Base-by-base conservation (phyloP, 176 grass and related monocot species). In the Zizania latifolia region DNA sequence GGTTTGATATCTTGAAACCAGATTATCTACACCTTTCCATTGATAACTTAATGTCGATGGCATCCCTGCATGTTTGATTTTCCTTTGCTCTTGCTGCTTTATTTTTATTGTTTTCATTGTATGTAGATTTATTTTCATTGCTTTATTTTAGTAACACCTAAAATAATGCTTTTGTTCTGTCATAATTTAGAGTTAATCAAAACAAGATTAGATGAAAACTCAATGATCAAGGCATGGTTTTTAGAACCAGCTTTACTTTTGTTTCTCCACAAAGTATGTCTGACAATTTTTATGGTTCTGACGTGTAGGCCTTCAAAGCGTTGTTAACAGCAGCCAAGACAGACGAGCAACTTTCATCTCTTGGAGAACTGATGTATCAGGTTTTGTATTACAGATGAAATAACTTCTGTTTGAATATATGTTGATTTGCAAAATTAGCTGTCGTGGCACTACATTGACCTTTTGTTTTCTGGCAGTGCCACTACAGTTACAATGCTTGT, bases 331-430 rank as follows among this genome's bases (percentile, higher is more conserved):
- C 90, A 76, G 56, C 82, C 53, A 90, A 86, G 44, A 93, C 90
- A 79, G 93, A 97, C 10, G 89, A 90, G 58, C 93, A 97, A 73
- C 50, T 97, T 59, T 97, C 93, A 26, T 65, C 93, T 7, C 90
- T 97, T 31, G 90, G 93, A 58, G 87, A 93, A 82, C 90, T 97
- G 62, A 97, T 93, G 90, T 97, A 90, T 83, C 93, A 93, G 90
- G 93, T 93, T 72, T 2, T 37, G 12, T 48, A 12, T 35, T 48
- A 8, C 26, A 22, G 28, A 76, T 1, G 8, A n/a, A 44, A 59
- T 8, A 22, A 27, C 30, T 58, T 12, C 19, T 1, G 16, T 38
- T 2, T 53, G 9, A 2, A 0, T 35, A 65, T 23, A 21, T 69
- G 10, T 21, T 5, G 14, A 22, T 43, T 33, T 51, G 19, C 2